A percentile compares a stretch with the other conserved stretches of the same genome.
Evolutionary conservation across 768 basidiomycete species (phyloP).

Genomic region (Agaricus blazei): DNA sequence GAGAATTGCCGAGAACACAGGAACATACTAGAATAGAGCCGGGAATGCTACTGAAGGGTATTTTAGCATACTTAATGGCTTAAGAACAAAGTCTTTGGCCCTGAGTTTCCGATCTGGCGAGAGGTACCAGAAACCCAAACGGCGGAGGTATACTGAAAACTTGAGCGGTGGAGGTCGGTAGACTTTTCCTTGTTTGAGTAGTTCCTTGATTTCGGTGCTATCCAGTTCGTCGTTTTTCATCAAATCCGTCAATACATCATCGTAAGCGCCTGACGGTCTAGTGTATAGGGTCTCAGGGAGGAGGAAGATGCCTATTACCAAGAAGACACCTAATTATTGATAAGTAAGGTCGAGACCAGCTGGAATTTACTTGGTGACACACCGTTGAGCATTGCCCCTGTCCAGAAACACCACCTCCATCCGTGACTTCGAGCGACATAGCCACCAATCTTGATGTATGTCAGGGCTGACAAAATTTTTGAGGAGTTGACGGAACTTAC

Average conservation of each 20-base stretch:
- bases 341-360: slow-evolving; percentile 9
- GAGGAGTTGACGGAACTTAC: slow-evolving; percentile 18
- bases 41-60: slow-evolving; percentile 36
- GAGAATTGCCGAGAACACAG: background rate
- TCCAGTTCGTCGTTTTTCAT: slow-evolving; percentile 12
- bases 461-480: background rate
- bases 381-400: slow-evolving; percentile 36
- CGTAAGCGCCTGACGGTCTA: slow-evolving; percentile 17
- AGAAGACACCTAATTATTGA: slow-evolving; percentile 18
- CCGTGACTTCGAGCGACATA: slow-evolving; percentile 31
- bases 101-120: slow-evolving; percentile 23
- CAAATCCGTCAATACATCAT: slow-evolving; percentile 7
- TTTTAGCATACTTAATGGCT: slow-evolving; percentile 32
- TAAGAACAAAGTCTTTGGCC: slow-evolving; percentile 23
- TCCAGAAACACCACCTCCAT: slow-evolving; percentile 43
- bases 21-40: slow-evolving; percentile 29
- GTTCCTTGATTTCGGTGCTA: slow-evolving; percentile 8
- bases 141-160: slow-evolving; percentile 19
- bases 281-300: slow-evolving; percentile 39
- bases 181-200: slow-evolving; percentile 10
- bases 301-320: slow-evolving; percentile 29
- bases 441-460: slow-evolving; percentile 24
- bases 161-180: slow-evolving; percentile 24
- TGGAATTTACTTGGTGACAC: background rate
- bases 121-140: slow-evolving; percentile 26